Percentiles rank a stretch among this genome's conserved stretches.
Evolutionary conservation across 2,329 filamentous ascomycete genomes (phyloP).

Genomic region (Trichoderma oligosporum): DNA sequence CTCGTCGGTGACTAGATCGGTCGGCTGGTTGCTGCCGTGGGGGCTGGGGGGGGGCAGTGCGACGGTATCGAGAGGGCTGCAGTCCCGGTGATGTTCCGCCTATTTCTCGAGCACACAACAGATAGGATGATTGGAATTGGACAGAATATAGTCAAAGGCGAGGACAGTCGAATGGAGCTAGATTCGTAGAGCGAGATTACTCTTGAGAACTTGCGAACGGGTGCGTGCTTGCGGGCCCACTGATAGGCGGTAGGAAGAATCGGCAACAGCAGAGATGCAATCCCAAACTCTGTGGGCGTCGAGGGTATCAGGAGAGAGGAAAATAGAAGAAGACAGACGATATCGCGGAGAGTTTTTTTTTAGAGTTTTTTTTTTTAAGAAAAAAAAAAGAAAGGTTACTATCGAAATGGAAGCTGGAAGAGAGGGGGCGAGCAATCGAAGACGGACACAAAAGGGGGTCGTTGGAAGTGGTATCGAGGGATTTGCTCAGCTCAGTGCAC

Average conservation of each 20-base stretch:
- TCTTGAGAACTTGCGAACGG: not conserved
- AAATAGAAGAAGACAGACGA: not conserved
- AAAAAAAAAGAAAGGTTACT: not conserved
- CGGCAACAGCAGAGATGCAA: constrained; percentile 5
- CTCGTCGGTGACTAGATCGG: constrained; percentile 7
- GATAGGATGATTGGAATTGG: not conserved
- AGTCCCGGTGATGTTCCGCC: not conserved
- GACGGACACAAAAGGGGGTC: constrained; percentile 13
- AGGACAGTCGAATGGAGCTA: not conserved
- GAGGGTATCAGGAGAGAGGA: not conserved
- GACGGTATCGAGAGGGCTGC: constrained; percentile 2
- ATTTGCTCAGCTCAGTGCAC: constrained; percentile 2
- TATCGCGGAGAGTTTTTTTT: not conserved
- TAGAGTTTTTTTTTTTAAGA: too few relatives aligned
- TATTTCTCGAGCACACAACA: not conserved
- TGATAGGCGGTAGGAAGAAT: constrained; percentile 11
- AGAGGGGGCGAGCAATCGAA: constrained; percentile 12
- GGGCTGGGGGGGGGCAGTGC: not conserved
- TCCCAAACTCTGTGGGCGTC: not conserved
- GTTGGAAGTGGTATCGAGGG: constrained; percentile 8
- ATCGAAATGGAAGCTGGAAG: not conserved
- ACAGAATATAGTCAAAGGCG: constrained; percentile 1
- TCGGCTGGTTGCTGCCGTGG: not conserved
- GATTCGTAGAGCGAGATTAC: not conserved
- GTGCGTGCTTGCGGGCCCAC: constrained; percentile 11